Evolutionary conservation across 2,329 filamentous ascomycete species (phyloP).

Genomic region (Microcyclospora tardicrescens): DNA sequence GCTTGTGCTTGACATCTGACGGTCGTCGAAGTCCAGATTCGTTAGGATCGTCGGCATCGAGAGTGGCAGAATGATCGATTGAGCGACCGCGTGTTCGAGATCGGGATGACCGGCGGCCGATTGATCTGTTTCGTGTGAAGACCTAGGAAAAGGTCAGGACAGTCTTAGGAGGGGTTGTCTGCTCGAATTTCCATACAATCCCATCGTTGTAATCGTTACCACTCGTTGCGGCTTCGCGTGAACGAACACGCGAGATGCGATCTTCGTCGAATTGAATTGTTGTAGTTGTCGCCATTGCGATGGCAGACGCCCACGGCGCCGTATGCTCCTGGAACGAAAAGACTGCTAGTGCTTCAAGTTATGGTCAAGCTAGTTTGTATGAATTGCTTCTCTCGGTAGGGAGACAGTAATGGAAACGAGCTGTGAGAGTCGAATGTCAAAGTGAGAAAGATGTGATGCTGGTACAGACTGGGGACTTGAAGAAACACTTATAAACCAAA

Average conservation of each 20-base stretch:
- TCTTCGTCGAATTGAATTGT: constrained; percentile 12
- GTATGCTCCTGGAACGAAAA: too few relatives aligned
- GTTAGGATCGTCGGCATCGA: constrained; percentile 10
- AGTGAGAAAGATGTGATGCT: too few relatives aligned
- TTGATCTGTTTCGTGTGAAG: constrained; percentile 8
- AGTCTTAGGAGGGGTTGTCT: neutral
- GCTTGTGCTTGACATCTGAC: constrained; percentile 16
- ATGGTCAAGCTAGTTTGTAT: too few relatives aligned
- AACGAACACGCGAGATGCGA: constrained; percentile 5
- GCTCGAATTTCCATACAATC: constrained; percentile 1
- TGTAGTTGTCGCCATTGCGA: neutral
- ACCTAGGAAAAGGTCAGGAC: constrained; percentile 5
- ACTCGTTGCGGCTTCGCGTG: constrained; percentile 2
- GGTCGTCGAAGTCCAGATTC: constrained; percentile 14
- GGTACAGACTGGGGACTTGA: too few relatives aligned
- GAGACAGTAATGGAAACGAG: too few relatives aligned
- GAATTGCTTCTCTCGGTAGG: too few relatives aligned
- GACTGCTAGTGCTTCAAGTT: too few relatives aligned
- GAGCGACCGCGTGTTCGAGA: constrained; percentile 2
- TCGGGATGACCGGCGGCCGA: constrained; percentile 1
- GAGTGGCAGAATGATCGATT: constrained; percentile 1
- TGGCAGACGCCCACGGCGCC: too few relatives aligned
- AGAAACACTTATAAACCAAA: too few relatives aligned
- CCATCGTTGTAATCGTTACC: constrained; percentile 3
- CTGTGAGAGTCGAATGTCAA: too few relatives aligned